These are phyloP conservation scores for Microbotryum scabiosae DNA, from an alignment of 1,284 basidiomycete species.

Conservation along the genomic window DNA sequence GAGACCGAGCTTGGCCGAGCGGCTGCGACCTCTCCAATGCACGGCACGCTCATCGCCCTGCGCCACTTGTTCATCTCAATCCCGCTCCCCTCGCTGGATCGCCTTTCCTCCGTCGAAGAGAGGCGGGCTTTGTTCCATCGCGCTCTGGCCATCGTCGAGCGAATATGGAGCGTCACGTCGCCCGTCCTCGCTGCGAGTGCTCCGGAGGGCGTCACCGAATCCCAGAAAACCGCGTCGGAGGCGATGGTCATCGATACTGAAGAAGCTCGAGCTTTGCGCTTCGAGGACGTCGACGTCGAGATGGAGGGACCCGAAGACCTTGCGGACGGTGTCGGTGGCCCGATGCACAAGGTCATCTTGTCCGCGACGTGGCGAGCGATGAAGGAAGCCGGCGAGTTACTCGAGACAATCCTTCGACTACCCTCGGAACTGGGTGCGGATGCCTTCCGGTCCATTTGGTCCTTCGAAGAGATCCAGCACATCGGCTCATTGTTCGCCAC, in stretches of 20 bases:
- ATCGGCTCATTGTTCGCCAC: conserved; percentile 37
- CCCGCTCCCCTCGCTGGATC: conserved; percentile 10
- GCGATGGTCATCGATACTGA: conserved; percentile 24
- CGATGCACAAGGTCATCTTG: conserved; percentile 39
- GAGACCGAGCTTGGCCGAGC: conserved; percentile 32
- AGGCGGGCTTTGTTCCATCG: conserved; percentile 31
- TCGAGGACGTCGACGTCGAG: conserved; percentile 28
- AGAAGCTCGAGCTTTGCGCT: conserved; percentile 33
- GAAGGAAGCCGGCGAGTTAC: conserved; percentile 39
- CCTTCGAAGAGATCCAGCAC: conserved; percentile 22
- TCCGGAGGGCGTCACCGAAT: conserved; percentile 30
- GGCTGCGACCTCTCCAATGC: conserved; percentile 35
- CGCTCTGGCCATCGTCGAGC: conserved; percentile 31
- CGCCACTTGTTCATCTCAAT: conserved; percentile 35
- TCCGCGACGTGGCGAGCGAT: conserved; percentile 41
- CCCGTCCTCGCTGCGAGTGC: conserved; percentile 38
- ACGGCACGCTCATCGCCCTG: conserved; percentile 39
- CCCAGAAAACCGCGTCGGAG: not conserved
- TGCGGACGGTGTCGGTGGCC: conserved; percentile 29
- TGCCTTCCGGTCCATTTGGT: conserved; percentile 14
- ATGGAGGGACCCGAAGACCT: not conserved
- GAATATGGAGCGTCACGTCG: conserved; percentile 36
- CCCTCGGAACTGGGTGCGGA: conserved; percentile 27
- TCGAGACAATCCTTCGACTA: conserved; percentile 33
- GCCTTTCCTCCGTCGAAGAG: conserved; percentile 8